Evolutionary conservation across 2,329 filamentous ascomycete genomes (phyloP), one percentile per base, ranked within the genome.

Genomic region (Aspergillus ustus): DNA sequence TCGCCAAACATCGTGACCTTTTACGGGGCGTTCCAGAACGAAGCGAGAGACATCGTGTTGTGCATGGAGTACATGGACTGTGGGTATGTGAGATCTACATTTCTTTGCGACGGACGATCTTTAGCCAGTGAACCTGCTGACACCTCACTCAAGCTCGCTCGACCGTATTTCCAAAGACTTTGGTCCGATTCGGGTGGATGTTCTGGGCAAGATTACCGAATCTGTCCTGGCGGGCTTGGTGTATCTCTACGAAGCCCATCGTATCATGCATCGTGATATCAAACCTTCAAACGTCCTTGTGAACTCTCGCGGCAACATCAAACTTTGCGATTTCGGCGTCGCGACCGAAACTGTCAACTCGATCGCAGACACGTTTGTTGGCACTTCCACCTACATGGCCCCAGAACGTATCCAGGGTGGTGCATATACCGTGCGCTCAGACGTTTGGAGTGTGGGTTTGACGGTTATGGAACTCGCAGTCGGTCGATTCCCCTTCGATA

Each of bases 51-150:
- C 80, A 96, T 99, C 62, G 96, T 98, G 70, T 94, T 99, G 89
- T 99, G 95, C 78, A 99, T 99, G 95, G 95, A 99, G 78, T 98
- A 99, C 76, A 97, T 97, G 92, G 95, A 99, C 79, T 92, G 94
- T 75, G 95, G 95, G 95, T 98, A 85, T 79, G 91, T 82, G 29
- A n/a, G 48, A 9, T 50, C 28, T 51, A 9, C 20, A 11, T 17
- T 15, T 34, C 19, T 15, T 15, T n/a, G 11, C n/a, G 7, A 19
- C 19, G 31, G 25, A 52, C 51, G n/a, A 19, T 56, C 60, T 49
- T 53, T 61, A 49, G 59, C 56, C 43, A 48, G 40, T 44, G 20
- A n/a, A 45, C 50, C 19, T 44, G 53, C 60, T 69, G 52, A 70
- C 65, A 68, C 46, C 19, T 56, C 15, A 8, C 20, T 46, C 54